Conservation (phyloP, 306 rosid genomes). For the Styphnolobium japonicum region DNA sequence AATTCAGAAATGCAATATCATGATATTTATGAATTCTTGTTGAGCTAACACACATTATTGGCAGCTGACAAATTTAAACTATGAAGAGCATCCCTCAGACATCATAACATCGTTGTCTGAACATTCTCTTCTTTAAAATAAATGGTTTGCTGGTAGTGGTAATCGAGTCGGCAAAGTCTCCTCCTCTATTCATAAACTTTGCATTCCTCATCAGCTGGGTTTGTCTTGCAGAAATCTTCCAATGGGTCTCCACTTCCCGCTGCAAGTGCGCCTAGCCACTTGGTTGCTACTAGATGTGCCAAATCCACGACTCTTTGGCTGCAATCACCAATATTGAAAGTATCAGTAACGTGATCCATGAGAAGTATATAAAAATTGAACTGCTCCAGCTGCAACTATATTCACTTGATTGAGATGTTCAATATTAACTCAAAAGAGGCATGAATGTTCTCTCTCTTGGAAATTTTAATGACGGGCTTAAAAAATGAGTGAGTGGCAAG, state of each 20-base stretch:
- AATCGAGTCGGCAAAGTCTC: slow-evolving; percentile 8
- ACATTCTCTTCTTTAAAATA: slow-evolving; percentile 20
- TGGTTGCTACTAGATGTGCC: slow-evolving; percentile 83
- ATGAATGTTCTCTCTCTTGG: not conserved
- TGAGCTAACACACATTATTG: slow-evolving; percentile 28
- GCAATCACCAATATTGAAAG: slow-evolving; percentile 29
- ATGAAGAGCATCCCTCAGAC: slow-evolving; percentile 7
- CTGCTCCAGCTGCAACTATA: not conserved
- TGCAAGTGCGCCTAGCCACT: slow-evolving; percentile 72
- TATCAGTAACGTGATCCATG: slow-evolving; percentile 7
- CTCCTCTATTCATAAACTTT: slow-evolving; percentile 65
- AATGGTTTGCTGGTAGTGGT: slow-evolving; percentile 18
- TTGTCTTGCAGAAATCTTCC: slow-evolving; percentile 94
- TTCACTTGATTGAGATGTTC: not conserved
- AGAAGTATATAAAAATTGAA: not conserved
- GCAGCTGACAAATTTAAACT: slow-evolving; percentile 12
- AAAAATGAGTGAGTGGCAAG: not conserved
- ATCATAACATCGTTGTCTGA: slow-evolving; percentile 7
- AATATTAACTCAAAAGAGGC: not conserved
- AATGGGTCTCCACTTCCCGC: slow-evolving; percentile 76
- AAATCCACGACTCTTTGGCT: slow-evolving; percentile 99
- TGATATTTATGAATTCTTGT: not conserved
- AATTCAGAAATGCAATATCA: slow-evolving; percentile 11
- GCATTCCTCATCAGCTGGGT: slow-evolving; percentile 96
- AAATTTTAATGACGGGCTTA: not conserved